Base-by-base conservation (phyloP, 2,329 filamentous ascomycete species). In the Penicillium fuscoglaucum region DNA sequence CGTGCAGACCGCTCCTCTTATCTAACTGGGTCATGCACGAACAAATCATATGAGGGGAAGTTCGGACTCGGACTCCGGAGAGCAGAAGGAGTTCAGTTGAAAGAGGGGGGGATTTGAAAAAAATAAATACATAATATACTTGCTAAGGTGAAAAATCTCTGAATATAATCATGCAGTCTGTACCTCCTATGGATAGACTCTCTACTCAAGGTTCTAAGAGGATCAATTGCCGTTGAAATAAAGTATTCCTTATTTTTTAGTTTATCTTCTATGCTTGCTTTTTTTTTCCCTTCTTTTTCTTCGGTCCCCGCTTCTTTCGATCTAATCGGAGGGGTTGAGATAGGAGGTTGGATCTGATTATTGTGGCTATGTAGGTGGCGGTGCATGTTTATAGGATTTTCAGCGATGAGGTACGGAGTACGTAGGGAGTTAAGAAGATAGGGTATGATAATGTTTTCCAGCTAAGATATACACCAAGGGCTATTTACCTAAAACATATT, bases 191-290 rank as follows among this genome's bases (percentile, higher is more conserved):
- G 8, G 7, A n/a, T 35, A 1, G 19, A n/a, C 13, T 47, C 26
- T 13, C 12, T 35, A 17, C 9, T 6, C 1, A n/a, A 45, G 5
- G 9, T 19, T 6, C 2, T 19, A 6, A 12, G 4, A 39, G 1
- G 10, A 40, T 17, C 35, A 40, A 28, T 28, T 47, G 60, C 19
- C 9, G 65, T 66, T 48, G 49, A 61, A 66, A 59, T 67, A 66
- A 61, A 61, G 58, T 65, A 37, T 55, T 28, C 47, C 19, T 26
- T 26, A 33, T 26, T 26, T 26, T 44, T 26, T 45, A 28, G 40
- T 10, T 45, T 37, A 13, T 15, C 12, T 33, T n/a, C 4, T 1
- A 45, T 44, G 28, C 13, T 53, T 46, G 51, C 29, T 52, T 52
- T 52, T 41, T 49, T 15, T 15, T 1, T 4, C 29, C 3, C 13